Base-by-base conservation (phyloP, 768 basidiomycete genomes). In the Auriscalpium vulgare region DNA sequence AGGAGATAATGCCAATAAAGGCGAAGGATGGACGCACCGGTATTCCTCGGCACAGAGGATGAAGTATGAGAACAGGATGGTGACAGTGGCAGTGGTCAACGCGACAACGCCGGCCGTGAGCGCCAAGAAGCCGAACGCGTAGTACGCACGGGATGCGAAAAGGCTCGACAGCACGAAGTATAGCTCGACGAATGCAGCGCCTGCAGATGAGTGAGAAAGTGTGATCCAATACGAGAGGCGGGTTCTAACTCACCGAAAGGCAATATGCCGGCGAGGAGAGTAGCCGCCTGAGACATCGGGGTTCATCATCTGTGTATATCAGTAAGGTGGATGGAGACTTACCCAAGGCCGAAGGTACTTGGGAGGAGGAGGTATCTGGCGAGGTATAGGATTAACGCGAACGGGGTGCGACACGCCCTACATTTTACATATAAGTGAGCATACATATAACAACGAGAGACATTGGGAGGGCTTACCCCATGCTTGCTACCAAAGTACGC, bases 121-220 rank as follows among this genome's bases (percentile, higher is more conserved):
- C 29, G 92, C 88, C 46, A 97, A 72, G 74, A 97, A 97, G 14
- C 95, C 95, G 67, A 97, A 97, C 10, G 95, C 95, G 68, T 97
- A 97, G 72, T 94, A 95, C 47, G 88, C 89, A 37, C 91, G 81
- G 10, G 91, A 88, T 21, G 94, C 94, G 64, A 97, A 98, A 29
- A 97, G 76, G 64, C 86, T 89, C 11, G 92, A 91, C 56, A 97
- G 76, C 46, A 95, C 83, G 66, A 94, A 97, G 70, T 92, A 97
- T 10, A 97, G 73, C 69, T 97, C 95, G 59, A 97, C 90, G 64
- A 97, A 97, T 3, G 91, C 93, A 48, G 95, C 95, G 52, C 92
- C 89, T 91, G 55, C n/a, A 53, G 17, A 29, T 47, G 29, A 29
- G 29, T 29, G 29, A 40, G 63, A 38, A 46, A 52, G 36, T 9